phyloP scores from a whole-genome alignment of 2,329 filamentous ascomycete species.

The Myriosclerotinia curreyana region DNA sequence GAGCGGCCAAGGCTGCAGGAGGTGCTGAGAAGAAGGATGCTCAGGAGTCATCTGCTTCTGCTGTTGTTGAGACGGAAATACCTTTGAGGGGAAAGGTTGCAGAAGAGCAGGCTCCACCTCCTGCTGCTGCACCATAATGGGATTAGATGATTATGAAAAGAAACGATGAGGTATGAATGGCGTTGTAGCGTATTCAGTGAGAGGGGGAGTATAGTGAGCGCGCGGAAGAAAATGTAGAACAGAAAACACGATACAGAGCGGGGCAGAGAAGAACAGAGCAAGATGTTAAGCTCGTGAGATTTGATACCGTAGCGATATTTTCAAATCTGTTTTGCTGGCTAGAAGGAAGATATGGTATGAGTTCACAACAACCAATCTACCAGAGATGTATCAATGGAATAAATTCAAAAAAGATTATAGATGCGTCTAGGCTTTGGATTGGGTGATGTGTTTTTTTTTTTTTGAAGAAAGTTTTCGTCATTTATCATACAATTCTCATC shows the following conservation, averaged over 20 bases:
- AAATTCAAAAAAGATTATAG: not conserved
- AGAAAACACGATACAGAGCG: not conserved
- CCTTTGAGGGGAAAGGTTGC: conserved; percentile 35
- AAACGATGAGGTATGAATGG: conserved; percentile 25
- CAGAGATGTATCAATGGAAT: not conserved
- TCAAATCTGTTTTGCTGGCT: not conserved
- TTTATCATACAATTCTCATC: conserved; percentile 17
- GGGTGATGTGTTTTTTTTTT: not conserved
- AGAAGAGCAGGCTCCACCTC: conserved; percentile 39
- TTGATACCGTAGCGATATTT: not conserved
- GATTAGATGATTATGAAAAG: conserved; percentile 1
- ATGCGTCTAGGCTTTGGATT: not conserved
- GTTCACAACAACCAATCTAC: conserved; percentile 14
- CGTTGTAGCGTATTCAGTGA: conserved; percentile 24
- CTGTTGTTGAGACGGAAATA: conserved; percentile 27
- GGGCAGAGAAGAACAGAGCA: not conserved
- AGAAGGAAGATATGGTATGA: not conserved
- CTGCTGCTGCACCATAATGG: conserved; percentile 35
- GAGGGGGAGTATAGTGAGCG: not conserved
- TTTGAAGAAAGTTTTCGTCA: not conserved
- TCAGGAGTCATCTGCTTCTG: conserved; percentile 37
- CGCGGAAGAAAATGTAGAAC: not conserved
- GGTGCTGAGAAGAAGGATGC: conserved; percentile 35
- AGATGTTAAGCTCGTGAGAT: conserved; percentile 2
- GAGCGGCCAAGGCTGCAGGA: conserved; percentile 30